A percentile compares a stretch with the other conserved stretches of the same genome.
phyloP scores from a whole-genome alignment of 2,329 filamentous ascomycete species.

The Colletotrichum chrysophilum region DNA sequence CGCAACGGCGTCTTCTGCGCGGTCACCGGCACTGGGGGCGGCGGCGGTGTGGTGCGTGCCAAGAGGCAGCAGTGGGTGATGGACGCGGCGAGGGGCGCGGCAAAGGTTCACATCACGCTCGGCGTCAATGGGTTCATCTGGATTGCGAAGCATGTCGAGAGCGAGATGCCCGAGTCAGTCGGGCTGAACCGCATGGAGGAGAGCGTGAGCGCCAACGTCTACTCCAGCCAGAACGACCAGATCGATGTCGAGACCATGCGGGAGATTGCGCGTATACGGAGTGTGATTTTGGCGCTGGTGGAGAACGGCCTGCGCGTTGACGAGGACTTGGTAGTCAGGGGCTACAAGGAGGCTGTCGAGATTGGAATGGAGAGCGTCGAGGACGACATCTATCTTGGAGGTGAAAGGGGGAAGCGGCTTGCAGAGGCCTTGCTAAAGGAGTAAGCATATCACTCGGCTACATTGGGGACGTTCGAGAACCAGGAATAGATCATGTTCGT shows the following conservation, averaged over 20 bases:
- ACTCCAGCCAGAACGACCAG: slow-evolving; percentile 92
- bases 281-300: slow-evolving; percentile 82
- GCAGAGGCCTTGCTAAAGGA: slow-evolving; percentile 42
- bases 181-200: slow-evolving; percentile 89
- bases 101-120: slow-evolving; percentile 82
- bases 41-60: slow-evolving; percentile 82
- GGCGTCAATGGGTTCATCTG: slow-evolving; percentile 98
- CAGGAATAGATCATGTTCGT: not conserved
- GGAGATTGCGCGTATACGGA: slow-evolving; percentile 85
- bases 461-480: not conserved
- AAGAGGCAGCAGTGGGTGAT: slow-evolving; percentile 90
- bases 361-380: slow-evolving; percentile 67
- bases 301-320: slow-evolving; percentile 85
- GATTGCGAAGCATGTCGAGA: slow-evolving; percentile 84
- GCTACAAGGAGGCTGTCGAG: slow-evolving; percentile 83
- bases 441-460: not conserved
- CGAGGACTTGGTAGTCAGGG: slow-evolving; percentile 83
- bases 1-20: slow-evolving; percentile 90
- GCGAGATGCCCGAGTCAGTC: slow-evolving; percentile 62
- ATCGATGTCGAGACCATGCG: slow-evolving; percentile 78
- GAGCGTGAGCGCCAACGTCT: slow-evolving; percentile 81
- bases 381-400: slow-evolving; percentile 66
- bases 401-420: slow-evolving; percentile 58
- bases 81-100: slow-evolving; percentile 57
- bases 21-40: slow-evolving; percentile 81